Base-by-base conservation (phyloP, 768 basidiomycete genomes). In the Mycena crocata region DNA sequence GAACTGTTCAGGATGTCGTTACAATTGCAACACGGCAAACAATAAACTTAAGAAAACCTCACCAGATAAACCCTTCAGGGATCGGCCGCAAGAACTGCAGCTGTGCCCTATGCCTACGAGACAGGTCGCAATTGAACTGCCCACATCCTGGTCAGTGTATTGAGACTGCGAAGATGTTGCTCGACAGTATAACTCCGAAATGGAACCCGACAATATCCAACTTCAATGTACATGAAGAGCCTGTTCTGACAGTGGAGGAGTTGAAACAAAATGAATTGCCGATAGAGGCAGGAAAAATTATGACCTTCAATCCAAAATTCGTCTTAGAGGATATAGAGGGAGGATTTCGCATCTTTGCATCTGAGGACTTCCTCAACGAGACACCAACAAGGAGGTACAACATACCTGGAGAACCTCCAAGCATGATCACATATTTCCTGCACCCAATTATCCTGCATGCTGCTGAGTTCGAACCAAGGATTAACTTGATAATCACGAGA, bases 291-390 rank as follows among this genome's bases (percentile, higher is more conserved):
- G 35, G 50, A 2, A 13, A n/a, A 40, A 6, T 39, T 6, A 32
- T 50, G 23, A 14, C 13, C 15, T 49, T 60, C 23, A 35, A 60
- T 28, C 58, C 58, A 9, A 14, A 40, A 8, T 60, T 21, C n/a
- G 30, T 17, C 1, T 31, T 60, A 17, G 3, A 8, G 15, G 31
- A 61, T 31, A 32, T 50, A 2, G 35, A 19, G 17, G 31, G 6
- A 13, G 59, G 59, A 2, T 61, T 61, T 24, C 59, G 59, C 2
- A 51, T 61, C 10, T 61, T 61, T 61, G 59, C 59, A 2, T 30
- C 35, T 17, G 49, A 61, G 12, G 39, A 50, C 19, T 61, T 37
- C 0, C 59, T 61, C 21, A 61, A 37, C 17, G 40, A 24, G 3
- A 28, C 30, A 6, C 24, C 37, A 26, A 17, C 55, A 12, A 26